These are phyloP conservation scores for Hondaea fermentalgiana DNA, from an alignment of 108 stramenopile genomes.

Conservation along the genomic window DNA sequence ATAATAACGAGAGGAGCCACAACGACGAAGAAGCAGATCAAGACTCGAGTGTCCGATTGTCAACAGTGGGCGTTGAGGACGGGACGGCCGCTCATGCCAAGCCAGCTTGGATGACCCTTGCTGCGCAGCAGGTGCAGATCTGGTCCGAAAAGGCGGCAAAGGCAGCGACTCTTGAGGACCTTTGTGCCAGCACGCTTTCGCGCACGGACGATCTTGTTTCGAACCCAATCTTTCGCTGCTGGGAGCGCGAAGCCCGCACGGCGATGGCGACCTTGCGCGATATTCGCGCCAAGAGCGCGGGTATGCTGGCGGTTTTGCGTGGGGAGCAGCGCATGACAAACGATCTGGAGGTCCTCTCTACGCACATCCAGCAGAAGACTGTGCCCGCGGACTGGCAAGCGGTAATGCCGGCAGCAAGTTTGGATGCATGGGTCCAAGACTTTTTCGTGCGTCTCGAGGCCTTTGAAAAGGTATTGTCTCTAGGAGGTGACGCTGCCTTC, in stretches of 20 bases:
- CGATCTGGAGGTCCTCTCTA: neutral
- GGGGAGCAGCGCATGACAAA: slow-evolving; percentile 14
- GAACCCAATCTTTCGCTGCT: slow-evolving; percentile 6
- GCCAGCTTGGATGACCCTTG: neutral
- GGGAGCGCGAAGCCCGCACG: neutral
- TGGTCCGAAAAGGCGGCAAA: neutral
- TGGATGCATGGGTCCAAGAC: slow-evolving; percentile 12
- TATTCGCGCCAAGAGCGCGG: neutral
- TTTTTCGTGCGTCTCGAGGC: neutral
- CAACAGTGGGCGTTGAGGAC: no score
- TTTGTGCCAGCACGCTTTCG: neutral
- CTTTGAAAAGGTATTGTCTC: neutral
- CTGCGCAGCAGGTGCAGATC: neutral
- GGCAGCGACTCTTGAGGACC: neutral
- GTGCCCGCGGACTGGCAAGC: neutral
- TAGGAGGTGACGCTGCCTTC: neutral
- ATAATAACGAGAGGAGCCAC: no score
- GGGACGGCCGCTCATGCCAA: no score
- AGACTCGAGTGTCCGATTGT: no score
- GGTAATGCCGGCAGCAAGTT: neutral
- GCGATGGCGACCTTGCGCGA: neutral
- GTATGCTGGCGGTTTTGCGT: neutral
- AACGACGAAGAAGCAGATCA: no score
- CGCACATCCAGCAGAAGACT: neutral
- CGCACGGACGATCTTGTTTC: neutral